Evolutionary conservation across 2,329 filamentous ascomycete genomes (phyloP).

Genomic region (Sclerotinia borealis): DNA sequence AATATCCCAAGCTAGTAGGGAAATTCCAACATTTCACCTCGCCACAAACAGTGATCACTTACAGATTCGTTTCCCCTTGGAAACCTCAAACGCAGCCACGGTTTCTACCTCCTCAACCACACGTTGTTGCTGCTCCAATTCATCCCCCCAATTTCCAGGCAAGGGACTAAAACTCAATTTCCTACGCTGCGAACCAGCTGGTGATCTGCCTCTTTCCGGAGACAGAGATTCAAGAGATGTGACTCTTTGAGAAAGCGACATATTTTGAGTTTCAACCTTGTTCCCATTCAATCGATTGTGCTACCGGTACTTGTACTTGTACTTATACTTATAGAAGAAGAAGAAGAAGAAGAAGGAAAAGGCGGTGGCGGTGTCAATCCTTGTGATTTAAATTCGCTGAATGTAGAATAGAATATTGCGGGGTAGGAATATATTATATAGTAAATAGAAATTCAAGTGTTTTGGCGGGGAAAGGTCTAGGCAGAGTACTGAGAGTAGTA

Average conservation of each 20-base stretch:
- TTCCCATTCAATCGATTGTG: background rate
- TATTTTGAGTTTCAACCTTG: background rate
- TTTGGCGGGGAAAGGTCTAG: background rate
- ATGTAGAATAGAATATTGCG: background rate
- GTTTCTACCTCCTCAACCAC: slow-evolving; percentile 7
- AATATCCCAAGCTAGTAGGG: background rate
- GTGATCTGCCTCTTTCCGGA: slow-evolving; percentile 21
- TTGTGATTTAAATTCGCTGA: background rate
- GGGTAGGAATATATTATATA: slow-evolving; percentile 3
- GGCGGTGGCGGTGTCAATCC: background rate
- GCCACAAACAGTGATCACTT: slow-evolving; percentile 11
- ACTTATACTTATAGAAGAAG: background rate
- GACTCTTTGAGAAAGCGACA: slow-evolving; percentile 24
- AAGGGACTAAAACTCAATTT: slow-evolving; percentile 27
- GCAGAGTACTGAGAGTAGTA: too few relatives aligned
- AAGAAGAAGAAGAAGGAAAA: too few relatives aligned
- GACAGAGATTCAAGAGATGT: slow-evolving; percentile 23
- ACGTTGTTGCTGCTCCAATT: slow-evolving; percentile 4
- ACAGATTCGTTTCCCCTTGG: slow-evolving; percentile 33
- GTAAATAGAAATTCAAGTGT: background rate
- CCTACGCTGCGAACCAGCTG: slow-evolving; percentile 9
- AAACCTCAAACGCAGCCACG: slow-evolving; percentile 36
- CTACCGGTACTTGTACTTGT: background rate
- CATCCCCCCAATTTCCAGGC: slow-evolving; percentile 18
- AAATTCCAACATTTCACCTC: background rate